Evolutionary conservation across 73 alveolate species (phyloP), one percentile per base, ranked within the genome.

Genomic region (Uronychia setigera): DNA sequence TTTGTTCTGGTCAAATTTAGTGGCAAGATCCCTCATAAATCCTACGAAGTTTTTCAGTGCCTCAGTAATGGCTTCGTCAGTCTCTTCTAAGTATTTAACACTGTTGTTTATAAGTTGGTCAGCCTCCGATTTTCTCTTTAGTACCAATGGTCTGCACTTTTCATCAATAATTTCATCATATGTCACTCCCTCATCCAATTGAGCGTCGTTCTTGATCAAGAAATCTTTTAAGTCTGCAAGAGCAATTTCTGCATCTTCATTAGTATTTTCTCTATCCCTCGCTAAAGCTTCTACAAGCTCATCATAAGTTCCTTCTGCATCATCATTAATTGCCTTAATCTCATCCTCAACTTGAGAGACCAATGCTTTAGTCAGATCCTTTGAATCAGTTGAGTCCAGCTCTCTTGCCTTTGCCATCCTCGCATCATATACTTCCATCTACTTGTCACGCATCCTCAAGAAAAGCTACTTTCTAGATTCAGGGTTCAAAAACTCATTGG

Each of bases 401-500:
- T 35, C 58, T 0, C 31, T 60, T 0, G 83, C 67, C 25, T 58
- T 29, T 29, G 85, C 85, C 80, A 82, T 82, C 29, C 97, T 33
- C 29, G 60, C 27, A 1, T 90, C 31, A 76, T 74, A 87, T 31
- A 86, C 94, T 31, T 81, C 67, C 57, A 27, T 29, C 59, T 90
- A 90, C 35, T 33, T 33, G 13, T 67, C 80, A 75, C 76, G 80
- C 82, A 93, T 28, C 30, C 58, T 67, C 28, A 1, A 58, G 76
- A 90, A 87, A 34, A 89, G 34, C 29, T 32, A 31, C 14, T 59
- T 75, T 31, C 97, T 80, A 25, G 89, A 79, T 25, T 80, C 93
- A 30, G 97, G 96, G 74, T 89, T 89, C 14, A 93, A 95, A 58
- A 86, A 93, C 59, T 86, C 91, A 11, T 79, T 78, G 35, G 94